Evolutionary conservation across 192 early-diverging fungal species (phyloP), one percentile per base, ranked within the genome.

Genomic region (Coemansia sp.): DNA sequence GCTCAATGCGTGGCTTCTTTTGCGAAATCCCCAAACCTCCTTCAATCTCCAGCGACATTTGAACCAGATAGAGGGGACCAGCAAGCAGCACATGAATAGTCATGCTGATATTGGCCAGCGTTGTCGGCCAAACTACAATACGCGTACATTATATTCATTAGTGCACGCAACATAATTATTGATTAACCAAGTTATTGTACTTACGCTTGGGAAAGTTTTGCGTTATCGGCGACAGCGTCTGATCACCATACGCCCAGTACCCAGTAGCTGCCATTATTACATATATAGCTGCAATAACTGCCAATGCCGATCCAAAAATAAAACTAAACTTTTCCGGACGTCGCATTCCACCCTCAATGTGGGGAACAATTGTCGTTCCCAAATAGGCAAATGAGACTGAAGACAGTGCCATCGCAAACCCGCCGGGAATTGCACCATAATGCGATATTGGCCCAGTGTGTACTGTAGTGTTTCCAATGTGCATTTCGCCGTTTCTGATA

Each of bases 11-110:
- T 16, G 68, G 65, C 29, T 82, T 67, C 32, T 88, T 85, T 16
- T 75, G 73, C 10, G 77, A 76, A 41, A 93, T 81, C 4, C 81
- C 75, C 14, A 88, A 41, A 2, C 72, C 43, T 50, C 63, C 19
- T 47, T 73, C 73, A 29, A 74, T 61, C 55, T 88, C 86, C 48
- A 89, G 66, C 2, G 91, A 68, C 53, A 90, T 84, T 0, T 89
- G 85, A 0, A 88, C 89, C 43, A 93, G 53, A 4, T 89, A 74
- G 27, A 93, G 80, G 8, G 92, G 92, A 4, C 83, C 84, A 0
- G 92, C 90, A 54, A 93, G 81, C 9, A 93, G 59, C 0, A 93
- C 90, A 54, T 93, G 92, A 0, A 86, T 59, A 0, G 86, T 90
- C 19, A 93, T 89, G 18, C 90, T 79, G 23, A 86, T 78, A 37